phyloP scores from a whole-genome alignment of 139 green algal species.

The Micractinium sp. region DNA sequence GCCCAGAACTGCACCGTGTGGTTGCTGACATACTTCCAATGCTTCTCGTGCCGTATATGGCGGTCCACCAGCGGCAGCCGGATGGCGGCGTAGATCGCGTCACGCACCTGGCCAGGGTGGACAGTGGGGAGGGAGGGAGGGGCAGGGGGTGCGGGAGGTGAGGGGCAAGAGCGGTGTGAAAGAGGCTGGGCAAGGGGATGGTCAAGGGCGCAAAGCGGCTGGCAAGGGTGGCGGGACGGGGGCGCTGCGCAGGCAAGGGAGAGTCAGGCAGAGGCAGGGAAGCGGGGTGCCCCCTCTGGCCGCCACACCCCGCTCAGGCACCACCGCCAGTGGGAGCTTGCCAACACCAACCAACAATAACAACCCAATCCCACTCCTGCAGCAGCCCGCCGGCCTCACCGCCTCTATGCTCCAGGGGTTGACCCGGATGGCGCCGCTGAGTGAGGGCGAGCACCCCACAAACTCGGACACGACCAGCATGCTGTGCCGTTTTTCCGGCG shows the following conservation, averaged over 20 bases:
- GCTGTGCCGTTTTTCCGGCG: conserved; percentile 43
- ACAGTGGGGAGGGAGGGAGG: background rate
- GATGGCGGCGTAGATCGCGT: conserved; percentile 86
- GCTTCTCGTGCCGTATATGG: conserved; percentile 92
- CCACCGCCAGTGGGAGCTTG: too few relatives aligned
- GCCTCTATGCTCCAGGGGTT: conserved; percentile 96
- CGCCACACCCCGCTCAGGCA: too few relatives aligned
- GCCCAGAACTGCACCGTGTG: conserved; percentile 97
- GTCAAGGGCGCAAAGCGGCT: too few relatives aligned
- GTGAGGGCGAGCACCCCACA: conserved; percentile 94
- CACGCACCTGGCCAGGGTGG: conserved; percentile 62
- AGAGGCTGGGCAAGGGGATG: too few relatives aligned
- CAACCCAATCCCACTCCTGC: background rate
- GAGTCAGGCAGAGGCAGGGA: background rate
- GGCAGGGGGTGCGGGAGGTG: background rate
- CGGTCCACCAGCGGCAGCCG: conserved; percentile 67
- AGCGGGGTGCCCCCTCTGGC: background rate
- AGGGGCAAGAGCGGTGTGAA: too few relatives aligned
- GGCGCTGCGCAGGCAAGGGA: background rate
- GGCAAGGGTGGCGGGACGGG: too few relatives aligned
- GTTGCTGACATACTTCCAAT: conserved; percentile 94
- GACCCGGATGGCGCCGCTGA: conserved; percentile 94
- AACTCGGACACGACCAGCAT: conserved; percentile 98
- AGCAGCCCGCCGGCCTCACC: background rate
- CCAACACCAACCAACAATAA: too few relatives aligned